phyloP scores from a whole-genome alignment of 306 rosid species.

The Malus domestica region ASM211411v1 NC_041797.1:12664001-12664500 shows the following conservation, averaged over 20 bases:
- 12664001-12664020: neutral
- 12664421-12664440: neutral
- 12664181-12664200: neutral
- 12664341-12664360: neutral
- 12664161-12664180: neutral
- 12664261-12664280: neutral
- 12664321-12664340: neutral
- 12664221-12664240: neutral
- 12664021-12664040: neutral
- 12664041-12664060: neutral
- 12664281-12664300: neutral
- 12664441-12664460: slow-evolving; percentile 74
- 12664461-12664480: slow-evolving; percentile 84
- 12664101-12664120: neutral
- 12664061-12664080: neutral
- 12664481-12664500: slow-evolving; percentile 70
- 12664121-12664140: neutral
- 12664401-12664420: neutral
- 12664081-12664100: neutral
- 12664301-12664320: neutral
- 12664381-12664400: neutral
- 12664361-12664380: neutral
- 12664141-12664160: neutral
- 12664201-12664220: neutral
- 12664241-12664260: neutral